These are phyloP conservation scores for Borovskyia barvae DNA, from an alignment of 208 protist species.

Conservation along the genomic window DNA sequence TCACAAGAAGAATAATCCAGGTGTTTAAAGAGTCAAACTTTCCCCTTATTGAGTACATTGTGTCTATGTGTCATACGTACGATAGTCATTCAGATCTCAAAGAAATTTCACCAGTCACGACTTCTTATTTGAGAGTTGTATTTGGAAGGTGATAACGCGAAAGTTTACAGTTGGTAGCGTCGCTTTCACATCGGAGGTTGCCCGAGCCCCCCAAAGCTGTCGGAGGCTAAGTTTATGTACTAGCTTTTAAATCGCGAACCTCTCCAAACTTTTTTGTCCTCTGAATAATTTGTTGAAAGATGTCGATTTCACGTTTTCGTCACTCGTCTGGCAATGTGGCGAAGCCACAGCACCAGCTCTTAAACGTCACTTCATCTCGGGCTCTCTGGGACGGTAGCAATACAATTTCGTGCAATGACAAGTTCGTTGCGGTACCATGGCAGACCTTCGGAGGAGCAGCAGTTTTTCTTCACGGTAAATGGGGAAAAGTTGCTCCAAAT, in stretches of 20 bases:
- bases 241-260: background rate
- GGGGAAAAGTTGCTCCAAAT: constrained; percentile 32
- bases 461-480: constrained; percentile 43
- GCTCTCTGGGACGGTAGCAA: constrained; percentile 74
- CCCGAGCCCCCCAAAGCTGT: too few species aligned
- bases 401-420: constrained; percentile 60
- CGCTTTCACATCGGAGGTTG: too few species aligned
- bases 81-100: too few species aligned
- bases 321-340: constrained; percentile 45
- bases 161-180: too few species aligned
- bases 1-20: constrained; percentile 58
- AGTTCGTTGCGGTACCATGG: constrained; percentile 70
- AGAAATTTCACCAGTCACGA: too few species aligned
- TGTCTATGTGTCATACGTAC: too few species aligned
- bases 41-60: too few species aligned
- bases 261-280: background rate
- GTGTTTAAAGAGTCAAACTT: too few species aligned
- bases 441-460: constrained; percentile 38
- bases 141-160: too few species aligned
- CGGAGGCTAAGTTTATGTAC: too few species aligned
- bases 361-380: constrained; percentile 26
- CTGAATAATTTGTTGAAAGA: too few species aligned
- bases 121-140: too few species aligned
- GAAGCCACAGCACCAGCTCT: constrained; percentile 37
- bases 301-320: constrained; percentile 66